Percentiles rank a stretch among this genome's conserved stretches.
Evolutionary conservation across 257 asterid genomes (phyloP).

Genomic region (Penstemon eatonii): DNA sequence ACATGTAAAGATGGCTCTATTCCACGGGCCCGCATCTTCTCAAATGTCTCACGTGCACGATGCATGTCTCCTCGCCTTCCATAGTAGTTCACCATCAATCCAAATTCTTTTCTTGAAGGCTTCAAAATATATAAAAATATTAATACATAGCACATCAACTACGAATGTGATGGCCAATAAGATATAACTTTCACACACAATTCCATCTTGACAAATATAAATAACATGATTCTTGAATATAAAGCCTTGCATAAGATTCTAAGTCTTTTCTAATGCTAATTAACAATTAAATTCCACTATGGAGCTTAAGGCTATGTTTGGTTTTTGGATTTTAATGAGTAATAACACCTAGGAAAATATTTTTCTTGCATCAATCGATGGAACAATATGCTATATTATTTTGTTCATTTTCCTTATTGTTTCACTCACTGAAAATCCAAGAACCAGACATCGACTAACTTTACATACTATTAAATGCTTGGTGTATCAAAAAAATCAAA

Average conservation of each 20-base stretch:
- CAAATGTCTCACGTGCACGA: conserved; percentile 94
- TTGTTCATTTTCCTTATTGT: too few relatives aligned
- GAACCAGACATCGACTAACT: background rate
- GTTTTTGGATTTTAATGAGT: too few relatives aligned
- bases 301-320: background rate
- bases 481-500: conserved; percentile 17
- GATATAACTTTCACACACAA: background rate
- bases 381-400: too few relatives aligned
- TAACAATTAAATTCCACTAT: background rate
- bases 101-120: conserved; percentile 98
- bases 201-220: conserved; percentile 4
- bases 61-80: conserved; percentile 97
- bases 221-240: background rate
- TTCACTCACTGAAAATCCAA: too few relatives aligned
- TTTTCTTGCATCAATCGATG: too few relatives aligned
- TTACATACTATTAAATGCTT: background rate
- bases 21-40: conserved; percentile 93
- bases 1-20: conserved; percentile 91
- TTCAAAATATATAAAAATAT: conserved; percentile 38
- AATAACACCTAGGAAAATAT: too few relatives aligned
- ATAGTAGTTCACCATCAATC: conserved; percentile 89
- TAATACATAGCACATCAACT: background rate
- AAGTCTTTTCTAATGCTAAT: background rate
- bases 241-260: background rate
- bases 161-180: conserved; percentile 7